Evolutionary conservation across 2,329 filamentous ascomycete genomes (phyloP).

Genomic region (Nemania sp.): DNA sequence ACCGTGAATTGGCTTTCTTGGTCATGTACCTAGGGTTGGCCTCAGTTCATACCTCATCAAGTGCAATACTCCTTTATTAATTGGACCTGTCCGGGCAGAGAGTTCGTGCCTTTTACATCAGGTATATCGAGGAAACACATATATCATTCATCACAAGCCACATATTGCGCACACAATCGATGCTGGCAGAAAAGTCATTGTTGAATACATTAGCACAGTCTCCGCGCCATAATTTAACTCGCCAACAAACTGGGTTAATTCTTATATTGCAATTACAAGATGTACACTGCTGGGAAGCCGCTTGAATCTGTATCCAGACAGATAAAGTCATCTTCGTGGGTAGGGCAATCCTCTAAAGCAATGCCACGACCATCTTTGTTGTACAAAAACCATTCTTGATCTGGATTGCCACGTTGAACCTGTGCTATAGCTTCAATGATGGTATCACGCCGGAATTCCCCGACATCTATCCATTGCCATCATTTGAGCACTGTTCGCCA

Average conservation of each 20-base stretch:
- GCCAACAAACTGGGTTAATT: slow-evolving; percentile 29
- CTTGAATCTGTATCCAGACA: slow-evolving; percentile 22
- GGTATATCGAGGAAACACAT: slow-evolving; percentile 27
- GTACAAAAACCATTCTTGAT: slow-evolving; percentile 11
- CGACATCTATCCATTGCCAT: slow-evolving; percentile 15
- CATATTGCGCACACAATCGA: slow-evolving; percentile 27
- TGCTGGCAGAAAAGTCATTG: slow-evolving; percentile 28
- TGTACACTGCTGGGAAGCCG: slow-evolving; percentile 21
- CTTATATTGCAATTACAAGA: slow-evolving; percentile 22
- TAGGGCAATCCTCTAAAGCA: slow-evolving; percentile 20
- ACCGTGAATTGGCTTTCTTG: slow-evolving; percentile 22
- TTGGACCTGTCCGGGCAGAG: slow-evolving; percentile 25
- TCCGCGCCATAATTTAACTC: slow-evolving; percentile 27
- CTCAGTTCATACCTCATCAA: slow-evolving; percentile 25
- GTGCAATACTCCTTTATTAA: slow-evolving; percentile 25
- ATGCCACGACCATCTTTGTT: slow-evolving; percentile 24
- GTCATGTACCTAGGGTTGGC: slow-evolving; percentile 18
- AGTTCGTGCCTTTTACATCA: slow-evolving; percentile 30
- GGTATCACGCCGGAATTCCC: slow-evolving; percentile 13
- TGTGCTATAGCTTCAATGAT: slow-evolving; percentile 20
- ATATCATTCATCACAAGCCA: slow-evolving; percentile 28
- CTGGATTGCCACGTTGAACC: slow-evolving; percentile 16
- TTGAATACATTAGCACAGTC: slow-evolving; percentile 29
- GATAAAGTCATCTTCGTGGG: slow-evolving; percentile 21
- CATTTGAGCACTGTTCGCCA: slow-evolving; percentile 27